Evolutionary conservation across 2,329 filamentous ascomycete species (phyloP).

Genomic region (Xylariaceae sp.): DNA sequence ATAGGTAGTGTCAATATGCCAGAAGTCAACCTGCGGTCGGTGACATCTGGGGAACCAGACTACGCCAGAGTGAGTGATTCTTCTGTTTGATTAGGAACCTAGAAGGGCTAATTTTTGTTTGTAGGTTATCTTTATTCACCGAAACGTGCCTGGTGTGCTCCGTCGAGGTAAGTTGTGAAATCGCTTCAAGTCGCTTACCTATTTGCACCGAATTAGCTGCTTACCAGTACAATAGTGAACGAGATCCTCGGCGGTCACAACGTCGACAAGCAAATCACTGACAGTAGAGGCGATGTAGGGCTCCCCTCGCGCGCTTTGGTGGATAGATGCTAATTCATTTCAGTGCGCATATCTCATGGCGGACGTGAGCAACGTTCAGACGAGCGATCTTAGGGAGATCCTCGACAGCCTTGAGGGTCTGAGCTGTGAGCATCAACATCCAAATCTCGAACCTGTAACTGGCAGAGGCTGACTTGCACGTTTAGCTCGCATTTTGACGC

Average conservation of each 20-base stretch:
- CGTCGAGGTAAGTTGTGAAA: constrained; percentile 66
- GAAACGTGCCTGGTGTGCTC: constrained; percentile 94
- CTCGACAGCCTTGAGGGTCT: constrained; percentile 83
- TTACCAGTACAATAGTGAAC: constrained; percentile 69
- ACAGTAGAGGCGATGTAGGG: constrained; percentile 85
- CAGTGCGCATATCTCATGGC: constrained; percentile 95
- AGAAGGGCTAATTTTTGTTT: constrained; percentile 30
- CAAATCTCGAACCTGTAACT: background rate
- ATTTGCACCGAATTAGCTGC: background rate
- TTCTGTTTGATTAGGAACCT: background rate
- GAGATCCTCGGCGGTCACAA: constrained; percentile 94
- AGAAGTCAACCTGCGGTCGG: constrained; percentile 88
- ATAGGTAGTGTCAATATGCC: constrained; percentile 94
- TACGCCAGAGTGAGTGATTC: constrained; percentile 73
- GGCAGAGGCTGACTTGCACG: constrained; percentile 26
- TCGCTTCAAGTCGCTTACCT: background rate
- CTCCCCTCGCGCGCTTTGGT: background rate
- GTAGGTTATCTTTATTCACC: constrained; percentile 91
- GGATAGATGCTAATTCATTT: constrained; percentile 10
- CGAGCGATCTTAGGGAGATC: constrained; percentile 82
- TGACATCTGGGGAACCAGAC: constrained; percentile 88
- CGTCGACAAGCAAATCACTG: constrained; percentile 98
- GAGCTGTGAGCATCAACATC: constrained; percentile 65
- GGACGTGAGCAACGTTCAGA: constrained; percentile 87
- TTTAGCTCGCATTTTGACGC: constrained; percentile 47